Conservation (phyloP, 352 stramenopile species). For the Phytophthora colocasiae region DNA sequence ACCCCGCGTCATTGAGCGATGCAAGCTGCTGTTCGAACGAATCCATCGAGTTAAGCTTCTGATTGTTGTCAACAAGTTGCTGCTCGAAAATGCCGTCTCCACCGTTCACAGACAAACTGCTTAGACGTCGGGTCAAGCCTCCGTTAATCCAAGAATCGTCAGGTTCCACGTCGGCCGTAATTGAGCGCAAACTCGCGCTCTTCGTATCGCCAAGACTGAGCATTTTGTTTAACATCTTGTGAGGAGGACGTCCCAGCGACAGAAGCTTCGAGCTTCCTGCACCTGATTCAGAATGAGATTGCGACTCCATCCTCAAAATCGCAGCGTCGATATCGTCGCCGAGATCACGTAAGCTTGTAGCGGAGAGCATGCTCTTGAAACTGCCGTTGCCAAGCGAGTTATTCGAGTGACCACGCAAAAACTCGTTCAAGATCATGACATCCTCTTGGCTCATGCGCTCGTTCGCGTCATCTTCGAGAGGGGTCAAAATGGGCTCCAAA, state of each 20-base stretch:
- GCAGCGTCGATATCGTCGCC: slow-evolving; percentile 47
- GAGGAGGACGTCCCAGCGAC: slow-evolving; percentile 24
- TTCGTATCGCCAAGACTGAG: slow-evolving; percentile 65
- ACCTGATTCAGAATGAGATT: slow-evolving; percentile 19
- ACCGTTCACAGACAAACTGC: slow-evolving; percentile 52
- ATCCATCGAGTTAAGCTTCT: slow-evolving; percentile 42
- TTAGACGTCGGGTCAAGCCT: slow-evolving; percentile 54
- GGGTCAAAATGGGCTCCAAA: slow-evolving; percentile 54
- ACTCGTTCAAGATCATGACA: slow-evolving; percentile 67
- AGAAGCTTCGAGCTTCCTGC: slow-evolving; percentile 29
- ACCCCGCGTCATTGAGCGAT: slow-evolving; percentile 47
- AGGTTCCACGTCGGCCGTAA: slow-evolving; percentile 56
- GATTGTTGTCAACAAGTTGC: slow-evolving; percentile 34
- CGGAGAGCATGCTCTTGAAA: slow-evolving; percentile 49
- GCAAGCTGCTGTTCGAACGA: slow-evolving; percentile 53
- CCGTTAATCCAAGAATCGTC: slow-evolving; percentile 60
- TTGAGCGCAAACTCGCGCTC: slow-evolving; percentile 58
- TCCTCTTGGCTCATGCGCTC: slow-evolving; percentile 68
- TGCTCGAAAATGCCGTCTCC: slow-evolving; percentile 38
- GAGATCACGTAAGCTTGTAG: slow-evolving; percentile 35
- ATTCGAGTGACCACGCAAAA: slow-evolving; percentile 60
- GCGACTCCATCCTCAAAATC: slow-evolving; percentile 42
- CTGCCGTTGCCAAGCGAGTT: slow-evolving; percentile 48
- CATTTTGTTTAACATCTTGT: slow-evolving; percentile 48
- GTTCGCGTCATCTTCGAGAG: slow-evolving; percentile 48